These are phyloP conservation scores for Lactuca saligna DNA, from an alignment of 129 eudicot genomes.

Conservation along the genomic window DNA sequence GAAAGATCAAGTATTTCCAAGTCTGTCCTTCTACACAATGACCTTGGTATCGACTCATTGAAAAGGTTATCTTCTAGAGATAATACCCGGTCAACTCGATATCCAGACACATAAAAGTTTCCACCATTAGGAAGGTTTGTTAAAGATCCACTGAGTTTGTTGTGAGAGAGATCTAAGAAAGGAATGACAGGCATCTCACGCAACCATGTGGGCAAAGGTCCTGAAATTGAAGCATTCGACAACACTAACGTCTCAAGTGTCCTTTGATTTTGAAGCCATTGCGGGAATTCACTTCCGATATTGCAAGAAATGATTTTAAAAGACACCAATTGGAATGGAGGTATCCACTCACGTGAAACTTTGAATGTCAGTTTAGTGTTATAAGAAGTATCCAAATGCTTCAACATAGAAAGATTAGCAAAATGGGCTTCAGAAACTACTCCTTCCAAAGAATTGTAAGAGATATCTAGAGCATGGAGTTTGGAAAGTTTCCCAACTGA, in stretches of 20 bases:
- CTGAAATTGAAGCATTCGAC: conserved; percentile 16
- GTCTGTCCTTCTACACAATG: neutral
- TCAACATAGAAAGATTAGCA: neutral
- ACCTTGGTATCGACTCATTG: neutral
- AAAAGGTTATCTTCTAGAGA: conserved; percentile 9
- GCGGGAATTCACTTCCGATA: conserved; percentile 10
- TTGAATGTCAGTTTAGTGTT: neutral
- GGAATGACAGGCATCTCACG: neutral
- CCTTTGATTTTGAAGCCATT: conserved; percentile 24
- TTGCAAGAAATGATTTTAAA: neutral
- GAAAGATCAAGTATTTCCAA: neutral
- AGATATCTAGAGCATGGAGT: neutral
- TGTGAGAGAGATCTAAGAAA: neutral
- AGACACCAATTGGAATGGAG: neutral
- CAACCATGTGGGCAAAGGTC: conserved; percentile 13
- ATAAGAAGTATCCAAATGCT: neutral
- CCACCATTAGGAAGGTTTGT: neutral
- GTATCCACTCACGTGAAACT: neutral
- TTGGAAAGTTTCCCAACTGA: neutral
- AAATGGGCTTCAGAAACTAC: neutral
- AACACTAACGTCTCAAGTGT: neutral
- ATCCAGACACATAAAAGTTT: neutral
- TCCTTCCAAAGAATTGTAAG: neutral
- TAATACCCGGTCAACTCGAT: neutral
- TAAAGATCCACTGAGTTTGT: neutral